These are phyloP conservation scores for Antarctomyces pellizariae DNA, from an alignment of 495 filamentous ascomycete species.

Conservation along the genomic window DNA sequence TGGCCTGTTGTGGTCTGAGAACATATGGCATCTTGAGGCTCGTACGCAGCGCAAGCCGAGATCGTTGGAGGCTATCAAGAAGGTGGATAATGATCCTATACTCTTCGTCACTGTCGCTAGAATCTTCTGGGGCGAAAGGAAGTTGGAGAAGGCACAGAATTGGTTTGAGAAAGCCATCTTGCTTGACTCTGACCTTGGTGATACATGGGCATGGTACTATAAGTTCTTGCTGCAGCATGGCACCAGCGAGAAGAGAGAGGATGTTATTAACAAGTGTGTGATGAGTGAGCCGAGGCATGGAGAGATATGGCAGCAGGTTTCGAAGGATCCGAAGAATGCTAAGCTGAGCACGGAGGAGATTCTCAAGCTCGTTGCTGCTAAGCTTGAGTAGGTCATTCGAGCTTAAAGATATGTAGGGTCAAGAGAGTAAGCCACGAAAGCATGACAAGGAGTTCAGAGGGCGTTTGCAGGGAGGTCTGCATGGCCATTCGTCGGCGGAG, in stretches of 20 bases:
- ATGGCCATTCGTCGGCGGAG: too few species aligned
- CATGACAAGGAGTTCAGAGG: too few species aligned
- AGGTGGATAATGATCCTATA: conserved; percentile 75
- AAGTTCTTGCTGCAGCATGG: conserved; percentile 83
- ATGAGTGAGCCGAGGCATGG: conserved; percentile 71
- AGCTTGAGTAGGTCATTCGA: conserved; percentile 30
- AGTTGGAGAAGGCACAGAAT: conserved; percentile 70
- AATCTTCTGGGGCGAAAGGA: conserved; percentile 37
- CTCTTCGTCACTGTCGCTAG: conserved; percentile 41
- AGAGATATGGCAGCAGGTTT: conserved; percentile 70
- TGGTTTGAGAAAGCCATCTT: conserved; percentile 95
- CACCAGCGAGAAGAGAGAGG: conserved; percentile 67
- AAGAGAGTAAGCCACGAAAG: too few species aligned
- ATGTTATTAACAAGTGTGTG: conserved; percentile 53
- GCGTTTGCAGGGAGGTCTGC: too few species aligned
- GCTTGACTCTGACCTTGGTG: conserved; percentile 63
- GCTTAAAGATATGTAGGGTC: too few species aligned
- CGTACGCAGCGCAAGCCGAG: conserved; percentile 81
- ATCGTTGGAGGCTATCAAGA: conserved; percentile 83
- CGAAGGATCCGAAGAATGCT: conserved; percentile 68
- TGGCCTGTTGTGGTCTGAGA: conserved; percentile 82
- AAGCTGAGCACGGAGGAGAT: conserved; percentile 54
- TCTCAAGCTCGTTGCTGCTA: conserved; percentile 45
- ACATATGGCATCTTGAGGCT: conserved; percentile 78
- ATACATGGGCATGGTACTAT: conserved; percentile 97